Evolutionary conservation across 257 asterid species (phyloP), one percentile per base, ranked within the genome.

Genomic region (Solanum bukasovii): DNA sequence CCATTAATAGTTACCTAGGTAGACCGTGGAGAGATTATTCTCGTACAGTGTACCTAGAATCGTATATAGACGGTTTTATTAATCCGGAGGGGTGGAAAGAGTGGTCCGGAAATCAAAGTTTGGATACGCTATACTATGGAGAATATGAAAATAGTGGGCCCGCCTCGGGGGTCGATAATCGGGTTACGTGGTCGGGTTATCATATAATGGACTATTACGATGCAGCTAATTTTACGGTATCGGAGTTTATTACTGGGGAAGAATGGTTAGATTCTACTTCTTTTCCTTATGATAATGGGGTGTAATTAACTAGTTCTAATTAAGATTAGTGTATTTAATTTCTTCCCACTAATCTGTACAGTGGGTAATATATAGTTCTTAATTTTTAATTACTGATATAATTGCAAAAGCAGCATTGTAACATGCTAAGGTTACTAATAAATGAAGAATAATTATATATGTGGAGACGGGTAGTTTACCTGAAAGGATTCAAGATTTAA

Each of bases 211-310:
- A 88, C 11, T 93, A 93, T n/a, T 37, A 91, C 18, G 98, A 92
- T 1, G 99, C 98, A 2, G 87, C 93, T 0, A 90, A 88, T 5
- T 96, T 92, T 63, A 93, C 96, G 0, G 98, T 95, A 1, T 92
- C 98, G 4, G 93, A 92, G 89, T 92, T 97, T 74, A 94, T 97
- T 23, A 88, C 93, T 0, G 99, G 96, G 14, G 91, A 92, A 56
- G 98, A 94, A 87, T 97, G 99, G 99, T 89, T 97, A 25, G 97
- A 91, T 87, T 97, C 98, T 4, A 97, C 98, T 16, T 91, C 95
- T 2, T 91, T 97, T 88, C 99, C 99, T 59, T 97, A 96, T 67
- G 98, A 97, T 86, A 90, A 90, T 78, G 93, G 92, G 71, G 90
- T 96, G 74, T 96, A 88, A 96, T 61, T 71, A 71, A 71, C 40